Conservation (phyloP, 2,329 filamentous ascomycete genomes). For the Colletotrichum theobromicola region DNA sequence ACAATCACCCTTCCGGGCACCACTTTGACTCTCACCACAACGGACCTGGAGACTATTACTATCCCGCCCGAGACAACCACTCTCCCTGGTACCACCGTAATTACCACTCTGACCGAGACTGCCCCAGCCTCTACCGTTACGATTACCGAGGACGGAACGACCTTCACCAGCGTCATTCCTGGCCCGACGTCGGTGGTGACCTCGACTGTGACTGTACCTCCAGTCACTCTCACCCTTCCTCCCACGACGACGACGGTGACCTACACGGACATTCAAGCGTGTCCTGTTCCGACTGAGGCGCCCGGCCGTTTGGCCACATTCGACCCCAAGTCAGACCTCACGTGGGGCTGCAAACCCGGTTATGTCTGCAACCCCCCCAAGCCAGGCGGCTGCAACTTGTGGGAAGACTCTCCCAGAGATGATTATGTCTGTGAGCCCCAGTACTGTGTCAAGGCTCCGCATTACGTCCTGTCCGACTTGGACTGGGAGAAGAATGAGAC, state of each 20-base stretch:
- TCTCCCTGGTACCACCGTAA: constrained; percentile 32
- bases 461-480: constrained; percentile 45
- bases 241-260: constrained; percentile 32
- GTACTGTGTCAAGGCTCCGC: constrained; percentile 50
- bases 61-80: constrained; percentile 25
- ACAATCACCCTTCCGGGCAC: constrained; percentile 12
- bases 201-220: constrained; percentile 26
- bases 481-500: constrained; percentile 52
- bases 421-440: constrained; percentile 51
- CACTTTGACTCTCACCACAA: constrained; percentile 8
- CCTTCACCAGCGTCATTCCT: constrained; percentile 29
- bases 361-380: constrained; percentile 58
- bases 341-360: constrained; percentile 60
- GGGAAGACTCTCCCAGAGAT: constrained; percentile 48
- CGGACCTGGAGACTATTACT: constrained; percentile 15
- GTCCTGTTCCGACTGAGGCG: constrained; percentile 48
- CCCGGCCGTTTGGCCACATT: constrained; percentile 29
- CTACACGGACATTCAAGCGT: constrained; percentile 37
- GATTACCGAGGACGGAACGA: constrained; percentile 32
- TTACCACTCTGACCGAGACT: constrained; percentile 35
- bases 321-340: constrained; percentile 43
- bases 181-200: constrained; percentile 26
- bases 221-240: constrained; percentile 31
- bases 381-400: constrained; percentile 56
- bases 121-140: constrained; percentile 34